Conservation (phyloP, 2,329 filamentous ascomycete genomes). For the Xenoacremonium recifei region DNA sequence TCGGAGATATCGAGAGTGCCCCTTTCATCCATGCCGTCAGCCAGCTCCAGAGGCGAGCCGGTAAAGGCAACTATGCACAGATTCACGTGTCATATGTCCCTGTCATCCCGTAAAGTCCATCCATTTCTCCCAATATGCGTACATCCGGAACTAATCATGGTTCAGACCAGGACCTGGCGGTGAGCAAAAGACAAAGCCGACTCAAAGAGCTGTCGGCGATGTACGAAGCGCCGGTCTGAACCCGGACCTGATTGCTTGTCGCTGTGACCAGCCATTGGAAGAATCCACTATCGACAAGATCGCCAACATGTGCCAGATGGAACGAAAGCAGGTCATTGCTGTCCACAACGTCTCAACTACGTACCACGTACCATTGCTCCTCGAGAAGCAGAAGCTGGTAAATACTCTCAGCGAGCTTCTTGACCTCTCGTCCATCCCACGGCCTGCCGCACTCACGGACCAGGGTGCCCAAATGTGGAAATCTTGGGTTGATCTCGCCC, state of each 20-base stretch:
- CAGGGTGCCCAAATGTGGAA: not conserved
- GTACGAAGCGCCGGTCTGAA: conserved; percentile 77
- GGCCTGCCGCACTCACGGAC: not conserved
- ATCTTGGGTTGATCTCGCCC: not conserved
- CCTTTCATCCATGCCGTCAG: conserved; percentile 86
- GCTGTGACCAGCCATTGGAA: conserved; percentile 77
- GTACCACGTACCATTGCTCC: conserved; percentile 92
- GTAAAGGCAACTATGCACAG: conserved; percentile 78
- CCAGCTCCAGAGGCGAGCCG: conserved; percentile 71
- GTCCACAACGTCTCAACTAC: conserved; percentile 87
- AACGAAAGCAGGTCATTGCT: conserved; percentile 80
- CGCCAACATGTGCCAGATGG: conserved; percentile 84
- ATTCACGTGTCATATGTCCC: conserved; percentile 91
- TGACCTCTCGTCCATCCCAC: conserved; percentile 44
- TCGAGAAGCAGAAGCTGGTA: conserved; percentile 73
- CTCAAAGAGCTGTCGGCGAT: conserved; percentile 83
- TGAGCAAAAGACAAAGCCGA: conserved; percentile 96
- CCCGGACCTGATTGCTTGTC: conserved; percentile 85
- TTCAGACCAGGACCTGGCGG: conserved; percentile 33
- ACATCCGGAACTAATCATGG: not conserved
- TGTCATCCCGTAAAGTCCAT: conserved; percentile 36
- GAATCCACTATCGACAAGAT: conserved; percentile 79
- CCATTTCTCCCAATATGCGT: not conserved
- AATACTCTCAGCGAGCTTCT: conserved; percentile 64
- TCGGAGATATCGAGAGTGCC: conserved; percentile 80